phyloP scores from a whole-genome alignment of 2,329 filamentous ascomycete species.

The Hymenoscyphus scutula region DNA sequence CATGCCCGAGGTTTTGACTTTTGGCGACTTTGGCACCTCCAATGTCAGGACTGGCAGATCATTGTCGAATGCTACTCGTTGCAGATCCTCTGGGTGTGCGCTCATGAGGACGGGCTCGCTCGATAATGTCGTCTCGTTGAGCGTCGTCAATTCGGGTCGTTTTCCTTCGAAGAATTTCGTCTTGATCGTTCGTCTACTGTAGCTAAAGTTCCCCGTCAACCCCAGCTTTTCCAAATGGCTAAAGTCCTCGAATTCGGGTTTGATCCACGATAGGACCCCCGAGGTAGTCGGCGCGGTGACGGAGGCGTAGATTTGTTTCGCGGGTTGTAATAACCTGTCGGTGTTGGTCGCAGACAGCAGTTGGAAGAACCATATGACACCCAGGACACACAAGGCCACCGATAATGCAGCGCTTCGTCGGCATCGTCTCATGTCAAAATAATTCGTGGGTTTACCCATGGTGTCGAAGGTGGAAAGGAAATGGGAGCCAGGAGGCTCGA shows the following conservation, averaged over 20 bases:
- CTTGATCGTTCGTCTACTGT: constrained; percentile 22
- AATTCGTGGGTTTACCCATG: not conserved
- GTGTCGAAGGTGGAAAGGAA: not conserved
- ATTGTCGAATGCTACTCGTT: constrained; percentile 6
- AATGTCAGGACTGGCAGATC: constrained; percentile 19
- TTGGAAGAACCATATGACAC: constrained; percentile 9
- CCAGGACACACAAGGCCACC: constrained; percentile 8
- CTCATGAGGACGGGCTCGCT: constrained; percentile 11
- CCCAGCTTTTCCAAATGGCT: constrained; percentile 19
- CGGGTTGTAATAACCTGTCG: constrained; percentile 5
- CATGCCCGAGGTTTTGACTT: constrained; percentile 26
- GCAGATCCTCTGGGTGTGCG: constrained; percentile 12
- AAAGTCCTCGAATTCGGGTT: constrained; percentile 15
- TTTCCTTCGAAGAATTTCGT: constrained; percentile 14
- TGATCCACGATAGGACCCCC: not conserved
- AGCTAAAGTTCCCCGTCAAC: constrained; percentile 21
- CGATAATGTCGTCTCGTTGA: constrained; percentile 21
- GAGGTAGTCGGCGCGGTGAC: not conserved
- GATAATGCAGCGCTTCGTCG: constrained; percentile 1
- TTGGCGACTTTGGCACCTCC: constrained; percentile 18
- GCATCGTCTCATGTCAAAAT: constrained; percentile 1
- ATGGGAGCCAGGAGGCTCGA: not conserved
- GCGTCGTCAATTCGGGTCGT: constrained; percentile 19
- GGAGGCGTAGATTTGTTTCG: constrained; percentile 2
- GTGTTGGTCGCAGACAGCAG: constrained; percentile 4